Conservation (phyloP, 352 stramenopile species). For the Phytophthora meadii region DNA sequence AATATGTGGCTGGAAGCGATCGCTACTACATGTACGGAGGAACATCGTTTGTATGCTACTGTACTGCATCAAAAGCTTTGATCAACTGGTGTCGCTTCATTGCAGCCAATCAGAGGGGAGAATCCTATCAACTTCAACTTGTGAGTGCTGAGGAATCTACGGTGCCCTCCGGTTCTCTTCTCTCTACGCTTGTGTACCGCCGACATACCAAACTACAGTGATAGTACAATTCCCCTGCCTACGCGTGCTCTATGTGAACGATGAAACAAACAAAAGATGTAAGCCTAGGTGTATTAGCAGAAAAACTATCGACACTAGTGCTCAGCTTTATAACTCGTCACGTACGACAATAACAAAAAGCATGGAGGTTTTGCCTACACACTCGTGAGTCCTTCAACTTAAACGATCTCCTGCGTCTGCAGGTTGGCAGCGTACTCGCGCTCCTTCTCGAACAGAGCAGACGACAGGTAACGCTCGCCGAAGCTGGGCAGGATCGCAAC, state of each 20-base stretch:
- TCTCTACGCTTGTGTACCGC: constrained; percentile 2
- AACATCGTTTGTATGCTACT: no score
- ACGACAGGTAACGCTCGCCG: constrained; percentile 89
- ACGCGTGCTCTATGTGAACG: not conserved
- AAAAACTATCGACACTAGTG: constrained; percentile 6
- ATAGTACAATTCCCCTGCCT: not conserved
- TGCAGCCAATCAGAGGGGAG: constrained; percentile 8
- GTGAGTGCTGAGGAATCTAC: not conserved
- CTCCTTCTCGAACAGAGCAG: constrained; percentile 81
- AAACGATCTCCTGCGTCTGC: constrained; percentile 55
- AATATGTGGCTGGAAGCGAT: not conserved
- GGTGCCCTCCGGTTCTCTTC: no score
- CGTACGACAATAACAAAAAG: constrained; percentile 30
- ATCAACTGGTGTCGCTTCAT: constrained; percentile 7
- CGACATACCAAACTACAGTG: constrained; percentile 6
- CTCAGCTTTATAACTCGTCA: constrained; percentile 5
- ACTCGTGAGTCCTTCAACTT: constrained; percentile 13
- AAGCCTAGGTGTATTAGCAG: constrained; percentile 21
- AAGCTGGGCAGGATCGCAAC: constrained; percentile 92
- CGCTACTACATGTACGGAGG: no score
- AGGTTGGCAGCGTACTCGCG: constrained; percentile 76
- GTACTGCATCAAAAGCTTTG: no score
- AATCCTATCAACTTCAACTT: constrained; percentile 23
- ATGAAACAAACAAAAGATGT: not conserved
- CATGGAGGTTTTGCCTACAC: not conserved